Conservation (phyloP, 148 eudicot genomes). For the Gaultheria prostrata region DNA sequence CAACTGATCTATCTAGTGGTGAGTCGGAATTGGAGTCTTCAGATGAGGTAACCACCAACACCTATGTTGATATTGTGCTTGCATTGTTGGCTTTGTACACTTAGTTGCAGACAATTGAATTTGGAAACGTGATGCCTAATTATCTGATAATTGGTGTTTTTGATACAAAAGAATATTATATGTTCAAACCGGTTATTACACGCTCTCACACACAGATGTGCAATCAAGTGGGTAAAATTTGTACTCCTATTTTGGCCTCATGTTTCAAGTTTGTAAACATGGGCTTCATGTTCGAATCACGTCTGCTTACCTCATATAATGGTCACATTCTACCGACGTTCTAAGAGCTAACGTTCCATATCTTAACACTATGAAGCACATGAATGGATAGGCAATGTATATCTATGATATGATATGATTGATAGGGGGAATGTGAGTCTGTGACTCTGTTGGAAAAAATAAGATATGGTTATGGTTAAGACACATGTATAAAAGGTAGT, state of each 20-base stretch:
- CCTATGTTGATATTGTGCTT: background rate
- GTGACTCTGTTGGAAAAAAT: background rate
- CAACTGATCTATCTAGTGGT: slow-evolving; percentile 54
- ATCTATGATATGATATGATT: background rate
- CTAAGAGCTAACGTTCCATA: background rate
- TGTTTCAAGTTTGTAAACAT: background rate
- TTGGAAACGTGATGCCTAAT: background rate
- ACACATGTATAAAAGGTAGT: background rate
- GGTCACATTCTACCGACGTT: background rate
- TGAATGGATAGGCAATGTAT: background rate
- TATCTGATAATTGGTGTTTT: background rate
- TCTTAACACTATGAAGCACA: background rate
- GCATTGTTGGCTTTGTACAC: background rate
- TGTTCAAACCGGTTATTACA: background rate
- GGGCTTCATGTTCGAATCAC: background rate
- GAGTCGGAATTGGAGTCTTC: slow-evolving; percentile 97
- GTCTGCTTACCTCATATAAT: background rate
- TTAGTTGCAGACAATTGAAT: background rate
- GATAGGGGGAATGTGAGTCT: background rate
- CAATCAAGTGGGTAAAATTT: background rate
- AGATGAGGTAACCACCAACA: slow-evolving; percentile 62
- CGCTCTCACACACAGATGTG: background rate
- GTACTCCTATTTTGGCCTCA: background rate
- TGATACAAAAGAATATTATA: background rate
- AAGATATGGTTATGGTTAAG: background rate